Conservation (phyloP, 1,139 yeast species). For the Geotrichum histeridarum region DNA sequence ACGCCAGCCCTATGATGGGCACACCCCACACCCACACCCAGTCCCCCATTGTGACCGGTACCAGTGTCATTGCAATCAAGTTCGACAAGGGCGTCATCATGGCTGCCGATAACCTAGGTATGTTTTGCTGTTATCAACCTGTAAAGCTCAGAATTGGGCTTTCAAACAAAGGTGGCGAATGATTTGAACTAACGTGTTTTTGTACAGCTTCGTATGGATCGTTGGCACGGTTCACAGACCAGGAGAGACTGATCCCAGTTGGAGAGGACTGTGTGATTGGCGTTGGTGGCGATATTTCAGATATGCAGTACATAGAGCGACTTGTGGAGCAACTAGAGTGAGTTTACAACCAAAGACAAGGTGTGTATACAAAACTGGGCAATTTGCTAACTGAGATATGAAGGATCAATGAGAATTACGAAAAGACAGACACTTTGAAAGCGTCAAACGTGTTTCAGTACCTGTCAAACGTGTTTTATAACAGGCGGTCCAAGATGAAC, state of each 20-base stretch:
- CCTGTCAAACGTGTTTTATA: constrained; percentile 75
- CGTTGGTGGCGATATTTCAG: constrained; percentile 90
- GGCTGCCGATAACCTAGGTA: constrained; percentile 91
- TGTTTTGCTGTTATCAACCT: neutral
- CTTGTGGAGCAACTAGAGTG: constrained; percentile 68
- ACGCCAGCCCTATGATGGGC: constrained; percentile 37
- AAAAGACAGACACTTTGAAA: constrained; percentile 66
- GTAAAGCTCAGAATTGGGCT: too few species aligned
- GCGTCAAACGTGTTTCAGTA: constrained; percentile 89
- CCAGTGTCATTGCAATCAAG: constrained; percentile 88
- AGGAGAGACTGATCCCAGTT: constrained; percentile 77
- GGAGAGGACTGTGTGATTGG: constrained; percentile 89
- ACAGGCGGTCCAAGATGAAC: constrained; percentile 85
- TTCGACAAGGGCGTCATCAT: constrained; percentile 83
- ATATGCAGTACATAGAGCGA: constrained; percentile 77
- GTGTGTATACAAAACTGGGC: too few species aligned
- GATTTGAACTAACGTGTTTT: neutral
- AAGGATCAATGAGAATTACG: constrained; percentile 65
- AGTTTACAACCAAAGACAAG: too few species aligned
- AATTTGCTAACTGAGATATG: neutral
- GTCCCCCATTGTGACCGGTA: constrained; percentile 93
- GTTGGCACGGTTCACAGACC: constrained; percentile 74
- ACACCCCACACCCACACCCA: constrained; percentile 87
- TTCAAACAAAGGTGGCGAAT: too few species aligned
- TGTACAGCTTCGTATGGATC: constrained; percentile 71